Evolutionary conservation across 2,329 filamentous ascomycete species (phyloP).

Genomic region (Monascus ruber): DNA sequence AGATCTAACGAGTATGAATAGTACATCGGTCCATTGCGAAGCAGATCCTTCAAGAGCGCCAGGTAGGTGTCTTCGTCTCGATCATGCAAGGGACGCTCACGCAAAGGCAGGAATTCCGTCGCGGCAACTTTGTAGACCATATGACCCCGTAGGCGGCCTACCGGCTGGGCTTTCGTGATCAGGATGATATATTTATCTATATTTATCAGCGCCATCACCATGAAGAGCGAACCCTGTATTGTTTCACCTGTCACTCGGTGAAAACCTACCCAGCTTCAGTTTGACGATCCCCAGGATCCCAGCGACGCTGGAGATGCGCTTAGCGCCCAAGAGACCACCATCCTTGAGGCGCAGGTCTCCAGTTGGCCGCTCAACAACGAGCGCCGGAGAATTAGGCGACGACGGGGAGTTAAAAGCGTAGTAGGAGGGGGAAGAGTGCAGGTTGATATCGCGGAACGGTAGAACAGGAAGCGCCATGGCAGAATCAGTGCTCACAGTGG

Average conservation of each 20-base stretch:
- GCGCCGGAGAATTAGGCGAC: slow-evolving; percentile 72
- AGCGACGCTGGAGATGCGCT: slow-evolving; percentile 85
- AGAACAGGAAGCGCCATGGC: slow-evolving; percentile 32
- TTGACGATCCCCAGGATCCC: slow-evolving; percentile 92
- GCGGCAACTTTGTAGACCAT: slow-evolving; percentile 89
- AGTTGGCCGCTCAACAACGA: slow-evolving; percentile 83
- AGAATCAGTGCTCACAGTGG: slow-evolving; percentile 2
- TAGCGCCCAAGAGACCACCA: slow-evolving; percentile 61
- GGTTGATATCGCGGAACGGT: slow-evolving; percentile 93
- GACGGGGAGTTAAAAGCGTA: slow-evolving; percentile 97
- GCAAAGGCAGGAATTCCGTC: slow-evolving; percentile 87
- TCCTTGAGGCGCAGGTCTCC: slow-evolving; percentile 81
- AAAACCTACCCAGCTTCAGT: slow-evolving; percentile 66
- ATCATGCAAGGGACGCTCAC: slow-evolving; percentile 83
- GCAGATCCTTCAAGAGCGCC: slow-evolving; percentile 63
- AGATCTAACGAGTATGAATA: slow-evolving; percentile 96
- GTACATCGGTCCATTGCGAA: slow-evolving; percentile 84
- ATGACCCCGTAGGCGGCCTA: slow-evolving; percentile 86
- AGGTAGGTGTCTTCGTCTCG: slow-evolving; percentile 91
- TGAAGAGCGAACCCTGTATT: background rate
- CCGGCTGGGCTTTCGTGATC: slow-evolving; percentile 84
- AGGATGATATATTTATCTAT: slow-evolving; percentile 89
- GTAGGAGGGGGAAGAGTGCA: slow-evolving; percentile 80
- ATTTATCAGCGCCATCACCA: slow-evolving; percentile 3
- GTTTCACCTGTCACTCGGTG: background rate